Conservation (phyloP, 768 basidiomycete species). For the Podaxis sp. region DNA sequence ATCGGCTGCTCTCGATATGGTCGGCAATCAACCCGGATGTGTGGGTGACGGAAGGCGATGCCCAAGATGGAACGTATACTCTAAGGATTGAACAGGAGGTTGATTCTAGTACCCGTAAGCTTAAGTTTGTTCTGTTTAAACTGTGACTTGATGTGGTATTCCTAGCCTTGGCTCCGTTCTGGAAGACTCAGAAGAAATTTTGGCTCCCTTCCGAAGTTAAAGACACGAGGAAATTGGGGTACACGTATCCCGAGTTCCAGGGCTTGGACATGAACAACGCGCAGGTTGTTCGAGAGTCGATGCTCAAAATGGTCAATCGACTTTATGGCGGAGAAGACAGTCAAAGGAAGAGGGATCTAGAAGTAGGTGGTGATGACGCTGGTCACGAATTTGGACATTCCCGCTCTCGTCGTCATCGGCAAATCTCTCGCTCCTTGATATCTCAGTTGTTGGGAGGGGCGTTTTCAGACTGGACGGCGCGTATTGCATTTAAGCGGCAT, state of each 20-base stretch:
- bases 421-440: background rate
- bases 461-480: conserved; percentile 41
- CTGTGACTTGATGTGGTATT: background rate
- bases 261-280: conserved; percentile 25
- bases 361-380: background rate
- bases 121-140: background rate
- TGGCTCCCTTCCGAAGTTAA: conserved; percentile 33
- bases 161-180: conserved; percentile 43
- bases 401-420: background rate
- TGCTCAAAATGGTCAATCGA: conserved; percentile 25
- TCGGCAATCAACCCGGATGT: conserved; percentile 37
- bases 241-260: conserved; percentile 46
- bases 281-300: conserved; percentile 22
- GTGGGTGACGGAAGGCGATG: conserved; percentile 30
- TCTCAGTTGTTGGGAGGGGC: conserved; percentile 1
- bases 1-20: conserved; percentile 46
- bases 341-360: background rate
- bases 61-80: conserved; percentile 31
- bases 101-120: conserved; percentile 26
- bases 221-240: conserved; percentile 28
- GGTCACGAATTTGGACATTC: background rate
- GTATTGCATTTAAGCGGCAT: conserved; percentile 40
- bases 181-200: conserved; percentile 30
- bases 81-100: conserved; percentile 22
- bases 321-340: conserved; percentile 23